phyloP scores from a whole-genome alignment of 257 asterid genomes.

The Ballota nigra region DNA sequence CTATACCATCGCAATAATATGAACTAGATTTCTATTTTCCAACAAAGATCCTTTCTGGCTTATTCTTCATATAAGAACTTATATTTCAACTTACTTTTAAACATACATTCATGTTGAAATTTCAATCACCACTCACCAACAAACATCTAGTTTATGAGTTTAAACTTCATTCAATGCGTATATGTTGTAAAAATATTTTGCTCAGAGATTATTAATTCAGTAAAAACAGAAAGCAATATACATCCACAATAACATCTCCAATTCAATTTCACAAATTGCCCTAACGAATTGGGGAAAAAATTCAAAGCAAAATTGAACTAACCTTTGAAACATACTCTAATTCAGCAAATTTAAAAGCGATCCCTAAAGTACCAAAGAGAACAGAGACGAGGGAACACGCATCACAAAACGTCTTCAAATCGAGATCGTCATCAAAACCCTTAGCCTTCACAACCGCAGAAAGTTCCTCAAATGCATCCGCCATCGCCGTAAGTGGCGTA shows the following conservation, averaged over 20 bases:
- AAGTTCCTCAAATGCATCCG: conserved; percentile 89
- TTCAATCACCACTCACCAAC: background rate
- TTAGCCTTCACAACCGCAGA: conserved; percentile 46
- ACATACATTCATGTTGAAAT: background rate
- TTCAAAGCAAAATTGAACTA: background rate
- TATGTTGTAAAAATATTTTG: background rate
- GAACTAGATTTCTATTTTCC: background rate
- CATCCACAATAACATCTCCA: background rate
- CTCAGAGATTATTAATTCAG: background rate
- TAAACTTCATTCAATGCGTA: background rate
- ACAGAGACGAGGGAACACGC: conserved; percentile 90
- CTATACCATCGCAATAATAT: background rate
- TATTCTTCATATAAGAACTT: background rate
- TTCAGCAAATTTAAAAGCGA: conserved; percentile 94
- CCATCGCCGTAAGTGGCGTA: conserved; percentile 74
- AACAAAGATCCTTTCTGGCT: background rate
- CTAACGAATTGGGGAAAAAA: conserved; percentile 5
- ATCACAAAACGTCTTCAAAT: conserved; percentile 75
- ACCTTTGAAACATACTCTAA: conserved; percentile 85
- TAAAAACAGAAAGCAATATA: background rate
- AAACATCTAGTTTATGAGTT: background rate
- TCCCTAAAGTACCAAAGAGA: conserved; percentile 81
- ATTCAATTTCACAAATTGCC: background rate
- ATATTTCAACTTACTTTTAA: background rate
- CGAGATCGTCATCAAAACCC: conserved; percentile 50